Evolutionary conservation across 306 rosid species (phyloP), one percentile per base, ranked within the genome.

Genomic region (Parietaria judaica): DNA sequence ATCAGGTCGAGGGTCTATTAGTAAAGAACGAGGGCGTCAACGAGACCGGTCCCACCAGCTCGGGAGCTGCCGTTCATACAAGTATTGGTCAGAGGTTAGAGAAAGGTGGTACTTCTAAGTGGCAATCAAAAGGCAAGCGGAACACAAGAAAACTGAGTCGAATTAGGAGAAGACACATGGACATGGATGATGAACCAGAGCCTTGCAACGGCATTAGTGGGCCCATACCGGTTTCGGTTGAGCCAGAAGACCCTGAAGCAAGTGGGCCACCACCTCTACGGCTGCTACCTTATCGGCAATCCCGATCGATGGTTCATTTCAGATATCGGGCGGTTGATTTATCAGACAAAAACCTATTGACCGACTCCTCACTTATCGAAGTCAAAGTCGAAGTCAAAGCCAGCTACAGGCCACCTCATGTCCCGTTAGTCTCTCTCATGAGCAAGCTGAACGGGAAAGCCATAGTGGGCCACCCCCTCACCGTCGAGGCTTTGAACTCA

Each of bases 101-200:
- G 64, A 83, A 80, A 74, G 82, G 76, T 68, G 82, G 76, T 68
- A 79, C 88, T 79, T 92, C 99, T 53, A 77, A 86, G 85, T 92
- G 96, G 99, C 95, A 84, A 81, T 78, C 65, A 57, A 92, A 92
- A 83, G 85, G 99, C 78, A 92, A 92, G 85, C 79, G 99, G 80
- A 88, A 92, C 66, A 75, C 80, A 55, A 92, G 99, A 74, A 79
- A 82, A 70, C 72, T 63, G 23, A 69, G 73, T 58, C 83, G 80
- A 84, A 78, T 64, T 63, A 79, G 84, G 60, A 82, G 80, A 83
- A 88, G 68, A 56, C 72, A 63, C 58, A 71, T 44, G 48, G 73
- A 75, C 72, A 47, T 83, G 75, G 79, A 79, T 68, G 80, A 72
- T 38, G 77, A 72, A 68, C 67, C 75, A 60, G 68, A 70, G 66